Base-by-base conservation (phyloP, 176 grass and related monocot species). In the Triticum timopheevii region DNA sequence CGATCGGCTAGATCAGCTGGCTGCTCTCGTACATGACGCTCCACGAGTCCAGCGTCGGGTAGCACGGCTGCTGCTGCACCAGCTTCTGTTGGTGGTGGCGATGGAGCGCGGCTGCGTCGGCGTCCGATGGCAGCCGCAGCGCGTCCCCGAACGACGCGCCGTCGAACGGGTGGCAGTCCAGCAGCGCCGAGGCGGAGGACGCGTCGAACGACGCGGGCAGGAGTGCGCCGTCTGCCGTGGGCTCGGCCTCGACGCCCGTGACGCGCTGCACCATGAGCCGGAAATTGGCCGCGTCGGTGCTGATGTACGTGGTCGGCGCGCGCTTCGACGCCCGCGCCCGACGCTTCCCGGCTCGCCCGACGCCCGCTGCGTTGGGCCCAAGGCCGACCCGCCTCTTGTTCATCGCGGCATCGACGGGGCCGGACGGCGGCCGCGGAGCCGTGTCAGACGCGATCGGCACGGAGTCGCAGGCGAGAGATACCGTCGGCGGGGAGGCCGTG, bases 281-380 rank as follows among this genome's bases (percentile, higher is more conserved):
- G 96, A 98, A 98, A 84, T 94, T 94, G 82, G 83, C n/a, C 3
- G 88, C 27, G 87, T 98, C 93, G 65, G 96, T 95, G 85, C 35
- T 94, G 89, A 98, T 98, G 84, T 96, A 96, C 1, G 92, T 98
- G 42, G 92, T 96, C 33, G 84, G 92, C 24, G 80, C 67, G 73
- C 91, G 91, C 78, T 91, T 90, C 25, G 86, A 86, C 80, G 81
- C 81, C 5, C 96, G 79, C 19, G 88, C 58, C 59, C 89, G 91
- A 19, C 90, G 84, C 91, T 98, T 98, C n/a, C 87, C 50, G 5
- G 89, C 56, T 40, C 89, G 77, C 6, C 81, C 73, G 0, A 59
- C n/a, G 9, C 67, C 27, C 0, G 73, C 69, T 15, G 16, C 13
- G 50, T 20, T 56, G 3, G 42, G 11, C 13, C 72, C 72, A 0